Evolutionary conservation across 371 early-diverging fungal species (phyloP), one percentile per base, ranked within the genome.

Genomic region (Circinella umbellata): DNA sequence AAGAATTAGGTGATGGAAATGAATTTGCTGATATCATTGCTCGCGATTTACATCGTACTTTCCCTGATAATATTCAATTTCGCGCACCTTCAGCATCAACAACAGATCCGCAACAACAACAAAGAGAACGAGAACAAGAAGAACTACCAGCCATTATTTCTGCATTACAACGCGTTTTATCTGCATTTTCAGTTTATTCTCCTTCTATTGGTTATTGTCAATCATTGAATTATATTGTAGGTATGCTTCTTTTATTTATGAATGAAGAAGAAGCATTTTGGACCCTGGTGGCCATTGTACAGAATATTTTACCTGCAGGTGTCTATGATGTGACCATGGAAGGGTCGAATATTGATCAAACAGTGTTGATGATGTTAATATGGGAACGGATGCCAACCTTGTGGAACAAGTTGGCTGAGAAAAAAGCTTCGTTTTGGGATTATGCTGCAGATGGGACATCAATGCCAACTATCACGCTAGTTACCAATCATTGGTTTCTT

Each of bases 401-500:
- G 8, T 89, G 86, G 87, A 65, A 72, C 49, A 83, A 78, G 46
- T 70, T 86, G 68, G 75, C 77, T 20, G 74, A 69, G n/a, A 57
- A 57, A n/a, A 84, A 80, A 54, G 78, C 73, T 17, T 66, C 71
- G 3, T 82, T 84, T 54, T 79, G 81, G 70, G 88, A 86, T 55
- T 80, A 76, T 34, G 84, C 81, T 36, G 79, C 79, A 1, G 87
- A 88, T 49, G 80, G 82, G 10, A 72, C 66, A 7, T 69, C 78
- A 0, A 82, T 92, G 80, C 91, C 92, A 5, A 88, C 91, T 9
- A 82, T 93, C 51, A 88, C 89, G 7, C 79, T 93, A 69, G 90
- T 93, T 1, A 93, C 93, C 3, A 93, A 92, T 67, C 94, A 90
- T 67, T 95, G 96, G 96, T 93, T 94, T 73, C 76, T 94, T 73